A percentile compares a stretch with the other conserved stretches of the same genome.
Evolutionary conservation across 2,329 filamentous ascomycete genomes (phyloP).

Genomic region (Zymoseptoria brevis): DNA sequence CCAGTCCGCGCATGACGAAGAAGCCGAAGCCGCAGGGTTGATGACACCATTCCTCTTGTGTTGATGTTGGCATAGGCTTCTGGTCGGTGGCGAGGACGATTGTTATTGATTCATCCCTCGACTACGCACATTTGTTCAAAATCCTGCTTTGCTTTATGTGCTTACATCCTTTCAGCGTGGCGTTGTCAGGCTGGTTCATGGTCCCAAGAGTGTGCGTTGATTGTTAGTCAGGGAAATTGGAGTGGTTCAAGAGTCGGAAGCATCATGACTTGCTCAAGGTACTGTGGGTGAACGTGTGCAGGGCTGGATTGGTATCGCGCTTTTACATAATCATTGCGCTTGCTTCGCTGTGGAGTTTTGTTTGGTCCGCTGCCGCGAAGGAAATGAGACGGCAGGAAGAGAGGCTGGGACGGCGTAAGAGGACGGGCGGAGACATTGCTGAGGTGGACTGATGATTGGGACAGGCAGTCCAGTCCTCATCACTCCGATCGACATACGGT

Average conservation of each 20-base stretch:
- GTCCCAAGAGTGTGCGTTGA: background rate
- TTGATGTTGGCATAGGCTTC: background rate
- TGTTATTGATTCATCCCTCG: background rate
- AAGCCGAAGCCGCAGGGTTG: conserved; percentile 24
- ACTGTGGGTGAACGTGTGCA: background rate
- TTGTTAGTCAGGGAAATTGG: background rate
- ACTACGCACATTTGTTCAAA: background rate
- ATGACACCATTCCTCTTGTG: background rate
- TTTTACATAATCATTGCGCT: background rate
- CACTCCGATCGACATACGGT: background rate
- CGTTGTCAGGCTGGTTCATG: background rate
- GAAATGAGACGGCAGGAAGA: background rate
- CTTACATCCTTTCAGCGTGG: background rate
- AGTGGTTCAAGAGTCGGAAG: too few relatives aligned
- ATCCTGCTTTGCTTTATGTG: background rate
- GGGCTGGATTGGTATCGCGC: background rate
- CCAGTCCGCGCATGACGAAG: conserved; percentile 38
- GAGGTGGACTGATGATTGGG: background rate
- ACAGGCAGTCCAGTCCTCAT: background rate
- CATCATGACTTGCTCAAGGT: background rate
- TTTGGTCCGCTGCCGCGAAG: background rate
- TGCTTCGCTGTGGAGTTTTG: background rate
- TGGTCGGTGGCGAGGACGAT: background rate
- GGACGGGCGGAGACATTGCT: background rate
- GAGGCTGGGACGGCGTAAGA: background rate